phyloP scores from a whole-genome alignment of 202 grass and related monocot species.

The Brachypodium distachyon region DNA sequence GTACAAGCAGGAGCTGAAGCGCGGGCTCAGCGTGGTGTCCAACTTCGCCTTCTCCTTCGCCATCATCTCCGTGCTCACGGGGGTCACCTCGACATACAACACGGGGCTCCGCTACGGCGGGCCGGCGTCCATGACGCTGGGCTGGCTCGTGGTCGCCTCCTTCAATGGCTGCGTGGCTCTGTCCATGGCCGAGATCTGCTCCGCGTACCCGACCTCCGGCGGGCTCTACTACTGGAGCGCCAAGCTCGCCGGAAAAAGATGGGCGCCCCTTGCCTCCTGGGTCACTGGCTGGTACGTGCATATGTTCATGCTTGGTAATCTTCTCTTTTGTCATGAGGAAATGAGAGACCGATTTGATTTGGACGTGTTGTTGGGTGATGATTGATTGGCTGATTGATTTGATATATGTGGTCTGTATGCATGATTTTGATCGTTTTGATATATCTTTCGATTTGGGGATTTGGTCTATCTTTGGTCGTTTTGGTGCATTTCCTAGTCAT shows the following conservation, averaged over 20 bases:
- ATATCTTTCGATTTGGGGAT: no score
- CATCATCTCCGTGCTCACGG: constrained; percentile 61
- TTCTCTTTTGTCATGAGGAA: background rate
- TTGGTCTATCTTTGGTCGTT: no score
- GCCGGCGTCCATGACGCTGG: constrained; percentile 52
- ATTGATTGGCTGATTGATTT: background rate
- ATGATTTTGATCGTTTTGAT: no score
- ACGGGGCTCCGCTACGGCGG: constrained; percentile 74
- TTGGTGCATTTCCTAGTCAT: no score
- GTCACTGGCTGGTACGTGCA: constrained; percentile 53
- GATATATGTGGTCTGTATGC: no score
- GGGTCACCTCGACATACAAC: constrained; percentile 62
- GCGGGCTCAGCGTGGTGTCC: constrained; percentile 52
- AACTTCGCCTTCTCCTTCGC: constrained; percentile 73
- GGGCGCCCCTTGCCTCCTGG: constrained; percentile 64
- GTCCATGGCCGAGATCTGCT: constrained; percentile 91
- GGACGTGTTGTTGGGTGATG: background rate
- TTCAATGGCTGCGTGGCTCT: constrained; percentile 52
- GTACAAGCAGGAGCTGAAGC: constrained; percentile 90
- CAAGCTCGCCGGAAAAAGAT: constrained; percentile 57
- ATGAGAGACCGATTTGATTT: no score
- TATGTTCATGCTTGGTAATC: background rate
- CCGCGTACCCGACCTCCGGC: constrained; percentile 67
- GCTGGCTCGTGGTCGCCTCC: constrained; percentile 34
- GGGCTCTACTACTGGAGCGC: constrained; percentile 94